These are phyloP conservation scores for Monosporozyma servazzii DNA, from an alignment of 805 yeast species.

Conservation along the genomic window DNA sequence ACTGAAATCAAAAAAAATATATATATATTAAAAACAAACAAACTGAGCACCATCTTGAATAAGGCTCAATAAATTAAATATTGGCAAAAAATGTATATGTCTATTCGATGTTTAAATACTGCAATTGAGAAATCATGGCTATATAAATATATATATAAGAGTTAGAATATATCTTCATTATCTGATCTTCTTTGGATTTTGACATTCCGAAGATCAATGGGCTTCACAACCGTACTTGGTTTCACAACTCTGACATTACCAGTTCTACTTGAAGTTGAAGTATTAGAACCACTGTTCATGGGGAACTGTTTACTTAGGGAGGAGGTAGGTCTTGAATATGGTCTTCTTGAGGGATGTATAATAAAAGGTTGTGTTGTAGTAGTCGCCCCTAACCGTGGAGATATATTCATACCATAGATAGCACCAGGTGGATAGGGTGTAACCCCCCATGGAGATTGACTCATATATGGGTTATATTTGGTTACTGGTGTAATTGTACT, in stretches of 20 bases:
- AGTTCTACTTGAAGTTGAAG: background rate
- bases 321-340: constrained; percentile 8
- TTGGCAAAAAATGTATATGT: background rate
- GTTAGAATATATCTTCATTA: background rate
- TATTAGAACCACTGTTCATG: background rate
- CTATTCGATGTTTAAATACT: background rate
- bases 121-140: too few species aligned
- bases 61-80: too few species aligned
- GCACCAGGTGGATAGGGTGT: background rate
- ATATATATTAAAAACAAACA: too few species aligned
- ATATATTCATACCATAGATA: background rate
- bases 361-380: background rate
- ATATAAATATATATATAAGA: background rate
- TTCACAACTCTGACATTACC: background rate
- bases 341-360: background rate
- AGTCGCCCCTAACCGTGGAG: background rate
- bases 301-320: constrained; percentile 8
- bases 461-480: constrained; percentile 1
- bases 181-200: background rate
- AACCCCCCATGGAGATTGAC: constrained; percentile 1
- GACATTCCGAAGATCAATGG: background rate
- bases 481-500: constrained; percentile 2
- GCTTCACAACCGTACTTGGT: background rate
- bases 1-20: too few species aligned
- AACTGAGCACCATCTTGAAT: too few species aligned